Conservation (phyloP, 2,329 filamentous ascomycete species). For the Chaetomiaceae sp. region DNA sequence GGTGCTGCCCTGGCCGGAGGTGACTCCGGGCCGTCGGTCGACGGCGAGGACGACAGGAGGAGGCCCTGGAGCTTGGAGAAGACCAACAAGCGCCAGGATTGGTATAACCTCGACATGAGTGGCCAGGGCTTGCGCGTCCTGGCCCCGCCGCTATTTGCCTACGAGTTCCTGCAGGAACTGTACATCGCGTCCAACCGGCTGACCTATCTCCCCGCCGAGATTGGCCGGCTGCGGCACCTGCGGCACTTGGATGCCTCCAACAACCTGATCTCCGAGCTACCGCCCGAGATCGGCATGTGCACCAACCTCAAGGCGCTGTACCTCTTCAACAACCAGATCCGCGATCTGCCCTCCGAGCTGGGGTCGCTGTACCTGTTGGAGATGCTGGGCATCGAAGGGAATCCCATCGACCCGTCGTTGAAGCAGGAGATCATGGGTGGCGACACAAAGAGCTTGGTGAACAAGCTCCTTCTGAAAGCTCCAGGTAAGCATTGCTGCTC, state of each 20-base stretch:
- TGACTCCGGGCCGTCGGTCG: slow-evolving; percentile 43
- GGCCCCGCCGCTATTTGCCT: slow-evolving; percentile 74
- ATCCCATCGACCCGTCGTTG: slow-evolving; percentile 70
- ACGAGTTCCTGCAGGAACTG: slow-evolving; percentile 83
- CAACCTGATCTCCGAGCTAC: slow-evolving; percentile 78
- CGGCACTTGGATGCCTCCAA: slow-evolving; percentile 81
- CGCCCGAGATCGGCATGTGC: slow-evolving; percentile 93
- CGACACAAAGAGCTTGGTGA: slow-evolving; percentile 81
- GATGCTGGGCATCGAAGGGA: slow-evolving; percentile 86
- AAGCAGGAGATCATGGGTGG: slow-evolving; percentile 82
- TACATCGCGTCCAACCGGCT: slow-evolving; percentile 94
- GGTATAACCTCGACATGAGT: slow-evolving; percentile 90
- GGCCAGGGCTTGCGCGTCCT: slow-evolving; percentile 90
- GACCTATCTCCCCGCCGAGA: slow-evolving; percentile 68
- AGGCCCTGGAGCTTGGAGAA: slow-evolving; percentile 62
- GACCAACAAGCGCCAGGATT: slow-evolving; percentile 69
- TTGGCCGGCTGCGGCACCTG: slow-evolving; percentile 77
- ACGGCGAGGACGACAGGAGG: slow-evolving; percentile 55
- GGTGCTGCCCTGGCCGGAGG: slow-evolving; percentile 48
- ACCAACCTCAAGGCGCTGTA: slow-evolving; percentile 82
- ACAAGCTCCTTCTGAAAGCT: slow-evolving; percentile 75
- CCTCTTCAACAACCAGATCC: slow-evolving; percentile 86
- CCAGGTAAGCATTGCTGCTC: slow-evolving; percentile 59
- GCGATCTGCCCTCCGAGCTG: slow-evolving; percentile 75
- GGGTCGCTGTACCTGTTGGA: slow-evolving; percentile 86